Evolutionary conservation across 2,329 filamentous ascomycete genomes (phyloP).

Genomic region (Botrytis tulipae): DNA sequence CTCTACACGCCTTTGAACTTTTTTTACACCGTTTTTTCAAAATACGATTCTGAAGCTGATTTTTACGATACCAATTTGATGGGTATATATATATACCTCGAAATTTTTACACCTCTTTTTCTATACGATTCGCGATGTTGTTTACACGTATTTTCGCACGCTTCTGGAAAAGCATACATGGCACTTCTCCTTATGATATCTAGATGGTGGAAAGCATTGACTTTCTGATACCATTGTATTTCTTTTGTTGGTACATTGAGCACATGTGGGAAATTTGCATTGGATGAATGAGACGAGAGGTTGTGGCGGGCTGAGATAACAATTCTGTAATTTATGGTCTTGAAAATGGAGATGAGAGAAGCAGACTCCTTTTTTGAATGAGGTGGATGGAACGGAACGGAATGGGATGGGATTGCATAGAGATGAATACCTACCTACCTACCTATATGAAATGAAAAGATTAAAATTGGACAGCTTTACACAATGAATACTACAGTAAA

Average conservation of each 20-base stretch:
- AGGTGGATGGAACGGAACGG: background rate
- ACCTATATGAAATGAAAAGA: background rate
- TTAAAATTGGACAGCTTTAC: background rate
- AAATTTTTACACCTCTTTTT: background rate
- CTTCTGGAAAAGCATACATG: constrained; percentile 18
- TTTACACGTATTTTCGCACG: background rate
- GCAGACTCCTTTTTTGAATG: background rate
- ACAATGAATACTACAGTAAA: background rate
- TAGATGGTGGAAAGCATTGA: constrained; percentile 7
- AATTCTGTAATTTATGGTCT: constrained; percentile 20
- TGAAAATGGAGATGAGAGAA: background rate
- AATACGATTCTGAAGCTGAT: constrained; percentile 9
- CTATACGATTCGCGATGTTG: background rate
- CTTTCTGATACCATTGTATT: background rate
- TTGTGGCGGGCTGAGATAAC: background rate
- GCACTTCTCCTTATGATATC: constrained; percentile 22
- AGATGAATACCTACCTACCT: constrained; percentile 4
- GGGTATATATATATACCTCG: background rate
- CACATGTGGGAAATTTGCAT: background rate
- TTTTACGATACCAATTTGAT: constrained; percentile 19
- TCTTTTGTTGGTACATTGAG: constrained; percentile 8
- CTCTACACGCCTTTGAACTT: background rate
- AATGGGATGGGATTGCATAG: background rate
- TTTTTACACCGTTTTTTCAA: background rate
- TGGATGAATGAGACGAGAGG: background rate